Evolutionary conservation across 2,329 filamentous ascomycete species (phyloP), one percentile per base, ranked within the genome.

Genomic region (Aureobasidium sp.): DNA sequence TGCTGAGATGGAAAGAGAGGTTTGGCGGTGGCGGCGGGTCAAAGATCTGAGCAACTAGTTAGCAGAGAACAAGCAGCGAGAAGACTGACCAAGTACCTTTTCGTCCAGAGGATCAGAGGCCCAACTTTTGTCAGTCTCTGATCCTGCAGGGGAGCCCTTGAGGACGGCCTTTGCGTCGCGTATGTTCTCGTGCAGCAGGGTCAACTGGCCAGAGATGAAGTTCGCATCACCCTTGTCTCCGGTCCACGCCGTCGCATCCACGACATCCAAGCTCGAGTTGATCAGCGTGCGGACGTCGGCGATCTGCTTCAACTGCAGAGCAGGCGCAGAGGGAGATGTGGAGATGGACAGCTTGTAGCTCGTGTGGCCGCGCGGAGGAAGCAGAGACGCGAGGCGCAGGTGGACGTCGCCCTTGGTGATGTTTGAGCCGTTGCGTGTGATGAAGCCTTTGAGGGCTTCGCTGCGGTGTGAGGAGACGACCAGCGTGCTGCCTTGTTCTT

Each of bases 371-470:
- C 73, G 75, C 40, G 75, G 74, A 53, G 74, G 74, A 59, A 77
- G 73, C 38, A 88, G 76, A 53, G 84, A 90, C 57, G 81, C 78
- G 11, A 95, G 79, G 49, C 86, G 84, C 30, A 96, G 79, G 64
- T 87, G 81, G 57, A 95, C 79, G 57, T 86, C 85, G 60, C 90
- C 91, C 68, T 95, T 95, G 58, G 95, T 85, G 58, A 98, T 85
- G 48, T 86, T 83, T n/a, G 88, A 88, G 34, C 93, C 93, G 30
- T 95, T 82, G 51, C 93, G 82, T 1, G 91, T 97, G 56, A 97
- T 35, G 29, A 42, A 42, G 12, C 48, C 38, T 21, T 52, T 52
- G 27, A 52, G 14, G 22, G 48, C 48, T 21, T 98, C 93, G 53
- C 88, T 91, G 53, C 90, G 81, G 53, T 86, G 79, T 12, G 90